Evolutionary conservation across 495 filamentous ascomycete species (phyloP), one percentile per base, ranked within the genome.

Genomic region (Chaetomium fimeti): DNA sequence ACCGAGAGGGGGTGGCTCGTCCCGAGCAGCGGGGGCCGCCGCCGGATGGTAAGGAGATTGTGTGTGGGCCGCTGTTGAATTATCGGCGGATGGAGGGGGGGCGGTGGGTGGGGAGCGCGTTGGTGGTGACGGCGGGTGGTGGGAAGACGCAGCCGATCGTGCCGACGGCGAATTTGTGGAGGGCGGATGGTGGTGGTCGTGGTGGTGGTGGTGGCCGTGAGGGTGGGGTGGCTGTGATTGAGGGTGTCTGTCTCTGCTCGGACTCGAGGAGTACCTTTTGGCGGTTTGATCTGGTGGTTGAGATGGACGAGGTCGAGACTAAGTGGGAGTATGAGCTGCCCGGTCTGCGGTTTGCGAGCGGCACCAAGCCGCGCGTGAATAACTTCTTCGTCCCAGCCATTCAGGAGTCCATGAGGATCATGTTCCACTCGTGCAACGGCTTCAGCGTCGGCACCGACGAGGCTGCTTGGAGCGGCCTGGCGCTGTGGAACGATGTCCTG

Each of bases 401-500:
- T 55, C 77, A 85, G 29, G 87, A 97, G 75, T 93, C 89, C 25
- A 96, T 98, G 92, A 86, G 92, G 66, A 89, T 96, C 64, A 91
- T 97, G 83, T 97, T 98, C 77, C 88, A 96, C 77, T 96, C 91
- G 29, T 97, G 92, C 78, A 98, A 97, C 78, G 93, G 93, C 55
- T 97, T 98, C 76, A 93, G 90, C 48, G 91, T 97, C 28, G 92
- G 92, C 53, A 96, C 91, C 8, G 89, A 97, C 73, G 88, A 93
- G 77, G 84, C 91, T 2, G 88, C 86, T 42, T 97, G 87, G 86
- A 85, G 87, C 51, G 93, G 93, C 0, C 86, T 88, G 12, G 88
- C 85, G 20, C 81, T 97, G 60, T 97, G 93, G 93, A 93, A 95
- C 66, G 92, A 97, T 69, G 93, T 95, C 15, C 74, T 92, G 69